A percentile compares a stretch with the other conserved stretches of the same genome.
phyloP scores from a whole-genome alignment of 208 protist species.

The Leishmania gerbilli region DNA sequence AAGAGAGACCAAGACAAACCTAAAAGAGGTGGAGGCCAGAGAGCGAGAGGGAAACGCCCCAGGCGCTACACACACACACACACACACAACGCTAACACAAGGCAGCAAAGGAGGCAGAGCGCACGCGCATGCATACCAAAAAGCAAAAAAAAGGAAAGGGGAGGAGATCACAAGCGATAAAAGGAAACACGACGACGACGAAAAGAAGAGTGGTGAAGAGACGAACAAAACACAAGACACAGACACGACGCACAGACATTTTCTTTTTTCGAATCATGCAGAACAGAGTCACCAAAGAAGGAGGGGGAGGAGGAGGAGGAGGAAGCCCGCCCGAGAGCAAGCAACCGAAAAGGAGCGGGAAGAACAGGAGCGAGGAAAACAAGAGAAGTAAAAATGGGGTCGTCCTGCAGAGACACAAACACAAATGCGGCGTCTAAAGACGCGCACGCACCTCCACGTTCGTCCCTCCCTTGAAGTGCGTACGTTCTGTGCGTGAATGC shows the following conservation, averaged over 20 bases:
- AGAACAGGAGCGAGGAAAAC: neutral
- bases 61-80: neutral
- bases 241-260: neutral
- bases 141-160: constrained; percentile 13
- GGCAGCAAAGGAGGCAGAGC: neutral
- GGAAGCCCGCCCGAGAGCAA: neutral
- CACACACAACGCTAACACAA: neutral
- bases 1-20: neutral
- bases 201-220: neutral
- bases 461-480: neutral
- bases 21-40: too few relatives aligned
- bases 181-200: neutral
- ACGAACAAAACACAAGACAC: neutral
- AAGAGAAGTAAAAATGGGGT: constrained; percentile 2
- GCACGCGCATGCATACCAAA: neutral
- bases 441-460: neutral
- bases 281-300: neutral
- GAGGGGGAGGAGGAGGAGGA: neutral
- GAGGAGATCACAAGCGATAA: neutral
- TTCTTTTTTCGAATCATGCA: too few relatives aligned
- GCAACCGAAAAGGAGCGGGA: neutral
- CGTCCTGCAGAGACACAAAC: constrained; percentile 18
- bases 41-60: too few relatives aligned
- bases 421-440: constrained; percentile 1
- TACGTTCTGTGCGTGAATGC: neutral